Conservation (phyloP, 768 basidiomycete genomes). For the Boletus tomentosulus region DNA sequence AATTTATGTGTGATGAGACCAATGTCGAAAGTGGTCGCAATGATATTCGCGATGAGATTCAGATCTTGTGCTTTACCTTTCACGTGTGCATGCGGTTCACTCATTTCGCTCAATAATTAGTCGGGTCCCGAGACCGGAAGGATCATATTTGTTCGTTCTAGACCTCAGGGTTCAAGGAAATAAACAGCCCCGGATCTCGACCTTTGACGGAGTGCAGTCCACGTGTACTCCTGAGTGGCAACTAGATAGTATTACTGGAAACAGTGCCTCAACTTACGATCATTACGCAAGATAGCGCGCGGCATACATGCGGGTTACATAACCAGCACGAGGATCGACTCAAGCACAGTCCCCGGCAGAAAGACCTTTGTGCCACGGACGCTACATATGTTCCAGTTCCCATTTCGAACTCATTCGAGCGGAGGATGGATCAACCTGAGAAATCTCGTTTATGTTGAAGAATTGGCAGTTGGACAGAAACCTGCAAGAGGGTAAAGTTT, state of each 20-base stretch:
- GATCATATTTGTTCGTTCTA: not conserved
- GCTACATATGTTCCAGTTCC: too few relatives aligned
- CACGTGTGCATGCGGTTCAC: not conserved
- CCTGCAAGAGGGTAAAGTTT: too few relatives aligned
- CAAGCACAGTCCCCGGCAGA: not conserved
- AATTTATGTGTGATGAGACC: not conserved
- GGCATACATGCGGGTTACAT: not conserved
- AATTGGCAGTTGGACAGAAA: too few relatives aligned
- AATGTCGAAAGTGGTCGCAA: not conserved
- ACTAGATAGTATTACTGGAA: not conserved
- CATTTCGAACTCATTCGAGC: too few relatives aligned
- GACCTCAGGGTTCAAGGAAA: not conserved
- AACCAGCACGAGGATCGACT: not conserved
- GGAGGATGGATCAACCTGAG: too few relatives aligned
- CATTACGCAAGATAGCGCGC: not conserved
- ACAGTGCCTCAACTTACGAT: not conserved
- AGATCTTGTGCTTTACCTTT: not conserved
- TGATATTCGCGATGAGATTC: not conserved
- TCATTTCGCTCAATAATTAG: not conserved
- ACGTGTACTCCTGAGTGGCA: conserved; percentile 4
- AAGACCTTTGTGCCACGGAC: not conserved
- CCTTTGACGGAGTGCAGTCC: not conserved
- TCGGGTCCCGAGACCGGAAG: not conserved
- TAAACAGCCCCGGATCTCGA: not conserved
- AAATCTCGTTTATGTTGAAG: too few relatives aligned